Conservation (phyloP, 306 rosid species). For the Cyamopsis tetragonoloba region DNA sequence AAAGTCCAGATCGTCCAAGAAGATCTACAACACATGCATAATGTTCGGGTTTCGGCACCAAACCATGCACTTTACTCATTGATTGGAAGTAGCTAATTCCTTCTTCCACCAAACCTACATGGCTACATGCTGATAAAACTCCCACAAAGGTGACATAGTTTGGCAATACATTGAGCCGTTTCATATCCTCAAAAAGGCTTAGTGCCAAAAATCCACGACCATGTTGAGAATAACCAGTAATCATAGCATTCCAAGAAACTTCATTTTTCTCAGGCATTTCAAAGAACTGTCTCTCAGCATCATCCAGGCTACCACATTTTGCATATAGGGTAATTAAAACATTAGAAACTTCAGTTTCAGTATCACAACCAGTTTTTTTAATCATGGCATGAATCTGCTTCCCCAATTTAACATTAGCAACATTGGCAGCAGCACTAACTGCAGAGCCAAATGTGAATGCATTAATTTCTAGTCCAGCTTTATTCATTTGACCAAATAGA, state of each 20-base stretch:
- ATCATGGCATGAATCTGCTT: slow-evolving; percentile 72
- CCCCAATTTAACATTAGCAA: slow-evolving; percentile 61
- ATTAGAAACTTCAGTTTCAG: slow-evolving; percentile 84
- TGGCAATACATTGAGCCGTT: slow-evolving; percentile 48
- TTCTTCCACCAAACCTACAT: slow-evolving; percentile 75
- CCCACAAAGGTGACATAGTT: slow-evolving; percentile 83
- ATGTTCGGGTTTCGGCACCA: slow-evolving; percentile 80
- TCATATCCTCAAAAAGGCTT: slow-evolving; percentile 67
- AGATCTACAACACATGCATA: slow-evolving; percentile 85
- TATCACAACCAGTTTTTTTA: slow-evolving; percentile 59
- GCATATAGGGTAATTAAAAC: slow-evolving; percentile 74
- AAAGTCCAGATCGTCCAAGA: slow-evolving; percentile 72
- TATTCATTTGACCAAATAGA: slow-evolving; percentile 57
- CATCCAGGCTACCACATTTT: slow-evolving; percentile 71
- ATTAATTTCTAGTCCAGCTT: slow-evolving; percentile 55
- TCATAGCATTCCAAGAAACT: slow-evolving; percentile 90
- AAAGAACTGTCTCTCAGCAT: slow-evolving; percentile 63
- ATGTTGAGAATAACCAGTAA: slow-evolving; percentile 84
- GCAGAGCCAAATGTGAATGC: slow-evolving; percentile 77
- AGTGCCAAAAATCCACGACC: slow-evolving; percentile 71
- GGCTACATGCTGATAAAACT: slow-evolving; percentile 86
- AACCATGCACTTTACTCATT: slow-evolving; percentile 60
- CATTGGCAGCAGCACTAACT: slow-evolving; percentile 75
- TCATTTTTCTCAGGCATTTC: slow-evolving; percentile 66
- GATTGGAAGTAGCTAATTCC: slow-evolving; percentile 72